phyloP scores from a whole-genome alignment of 2,329 filamentous ascomycete species.

The Paraphaeosphaeria sporulosa region DNA sequence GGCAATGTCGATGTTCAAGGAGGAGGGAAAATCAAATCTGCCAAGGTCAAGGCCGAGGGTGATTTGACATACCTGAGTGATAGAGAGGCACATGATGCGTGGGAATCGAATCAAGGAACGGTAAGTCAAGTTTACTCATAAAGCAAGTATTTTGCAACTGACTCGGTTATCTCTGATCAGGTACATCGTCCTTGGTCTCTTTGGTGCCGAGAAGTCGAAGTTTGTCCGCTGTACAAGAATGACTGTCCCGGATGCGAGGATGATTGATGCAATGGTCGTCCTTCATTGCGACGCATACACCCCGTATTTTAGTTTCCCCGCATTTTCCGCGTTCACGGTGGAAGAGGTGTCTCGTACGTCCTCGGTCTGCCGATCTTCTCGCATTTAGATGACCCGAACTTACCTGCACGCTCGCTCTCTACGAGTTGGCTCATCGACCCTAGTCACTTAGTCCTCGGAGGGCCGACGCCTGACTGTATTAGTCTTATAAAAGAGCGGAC shows the following conservation, averaged over 20 bases:
- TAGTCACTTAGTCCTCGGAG: background rate
- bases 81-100: slow-evolving; percentile 52
- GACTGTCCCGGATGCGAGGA: slow-evolving; percentile 44
- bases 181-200: slow-evolving; percentile 52
- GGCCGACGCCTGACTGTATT: background rate
- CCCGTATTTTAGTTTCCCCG: background rate
- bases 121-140: background rate
- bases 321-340: background rate
- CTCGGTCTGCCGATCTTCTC: background rate
- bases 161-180: no score
- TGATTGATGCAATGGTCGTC: slow-evolving; percentile 3
- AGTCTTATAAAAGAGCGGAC: background rate
- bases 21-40: slow-evolving; percentile 51
- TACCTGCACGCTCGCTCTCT: background rate
- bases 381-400: background rate
- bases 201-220: slow-evolving; percentile 54
- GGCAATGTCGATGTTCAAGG: slow-evolving; percentile 50
- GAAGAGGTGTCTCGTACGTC: background rate
- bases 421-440: background rate
- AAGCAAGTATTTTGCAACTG: no score
- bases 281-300: background rate
- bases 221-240: slow-evolving; percentile 51
- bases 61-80: slow-evolving; percentile 53
- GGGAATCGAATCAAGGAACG: slow-evolving; percentile 45
- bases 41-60: slow-evolving; percentile 51